Conservation (phyloP, 2,329 filamentous ascomycete species). For the Beauveria rudraprayagi region DNA sequence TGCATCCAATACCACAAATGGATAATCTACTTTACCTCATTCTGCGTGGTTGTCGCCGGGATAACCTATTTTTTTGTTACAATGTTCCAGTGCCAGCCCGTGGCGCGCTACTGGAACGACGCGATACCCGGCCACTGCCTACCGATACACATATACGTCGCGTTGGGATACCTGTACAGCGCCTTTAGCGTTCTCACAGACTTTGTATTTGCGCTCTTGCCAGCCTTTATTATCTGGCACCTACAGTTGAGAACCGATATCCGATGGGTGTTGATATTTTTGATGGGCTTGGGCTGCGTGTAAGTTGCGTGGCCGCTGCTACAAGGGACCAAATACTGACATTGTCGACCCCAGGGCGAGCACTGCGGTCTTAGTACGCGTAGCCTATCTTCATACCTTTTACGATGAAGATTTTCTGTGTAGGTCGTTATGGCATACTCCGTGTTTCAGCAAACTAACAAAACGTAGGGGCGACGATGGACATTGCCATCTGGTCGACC, state of each 20-base stretch:
- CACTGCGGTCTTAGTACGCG: conserved; percentile 29
- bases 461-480: conserved; percentile 24
- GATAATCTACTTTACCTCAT: conserved; percentile 23
- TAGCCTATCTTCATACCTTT: conserved; percentile 26
- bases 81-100: conserved; percentile 22
- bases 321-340: not conserved
- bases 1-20: conserved; percentile 15
- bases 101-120: conserved; percentile 23
- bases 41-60: conserved; percentile 20
- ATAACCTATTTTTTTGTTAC: conserved; percentile 25
- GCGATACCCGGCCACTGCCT: conserved; percentile 21
- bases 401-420: conserved; percentile 32
- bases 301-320: conserved; percentile 15
- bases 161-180: conserved; percentile 40
- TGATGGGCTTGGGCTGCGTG: conserved; percentile 48
- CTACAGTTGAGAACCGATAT: conserved; percentile 41
- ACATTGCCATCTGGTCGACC: conserved; percentile 38
- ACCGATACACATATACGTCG: conserved; percentile 31
- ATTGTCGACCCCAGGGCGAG: conserved; percentile 24
- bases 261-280: conserved; percentile 39
- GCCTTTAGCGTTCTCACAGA: conserved; percentile 37
- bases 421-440: conserved; percentile 12
- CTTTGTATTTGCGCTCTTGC: conserved; percentile 39
- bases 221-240: conserved; percentile 42
- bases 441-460: not conserved